Base-by-base conservation (phyloP, 2,329 filamentous ascomycete genomes). In the Onygena corvina region DNA sequence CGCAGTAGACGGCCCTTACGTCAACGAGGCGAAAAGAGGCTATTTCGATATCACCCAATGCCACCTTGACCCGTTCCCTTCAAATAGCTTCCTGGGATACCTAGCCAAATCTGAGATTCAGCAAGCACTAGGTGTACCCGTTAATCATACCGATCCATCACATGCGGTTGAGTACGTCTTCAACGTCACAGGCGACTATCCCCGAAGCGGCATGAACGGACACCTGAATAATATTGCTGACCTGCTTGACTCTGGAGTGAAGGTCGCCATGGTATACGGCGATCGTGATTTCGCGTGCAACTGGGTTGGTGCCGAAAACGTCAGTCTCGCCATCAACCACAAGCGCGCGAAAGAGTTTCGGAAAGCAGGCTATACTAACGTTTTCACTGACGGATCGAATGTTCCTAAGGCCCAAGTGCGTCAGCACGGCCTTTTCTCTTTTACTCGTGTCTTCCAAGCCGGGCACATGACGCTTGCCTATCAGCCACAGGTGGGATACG, bases 391-490 rank as follows among this genome's bases (percentile, higher is more conserved):
- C 60, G 73, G 72, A 21, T 72, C 75, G 4, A 64, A 77, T 80
- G 21, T 42, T 8, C 40, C 48, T 7, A 50, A 35, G 47, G 86
- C 86, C 16, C 76, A 78, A 50, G 84, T 86, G 0, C 76, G 85
- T 3, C 84, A 92, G 63, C 85, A 79, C 58, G 85, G 83, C 8
- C 89, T 89, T 57, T 74, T 84, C 48, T 79, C 75, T 12, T 84
- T 84, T 61, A 77, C 76, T 48, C 73, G 81, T 5, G 71, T 76
- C 49, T 77, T 74, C 57, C 67, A 76, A 55, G 67, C 74, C 1
- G 74, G 74, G 2, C 75, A 77, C 54, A 67, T 74, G 48, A 67
- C 75, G 1, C 71, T 74, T 0, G 72, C 69, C 20, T 73, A 70
- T 56, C 71, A 74, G 53, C 71, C 72, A 2, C 71, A 77, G 56